Conservation (phyloP, 768 basidiomycete genomes). For the Pulveroboletus sp. region DNA sequence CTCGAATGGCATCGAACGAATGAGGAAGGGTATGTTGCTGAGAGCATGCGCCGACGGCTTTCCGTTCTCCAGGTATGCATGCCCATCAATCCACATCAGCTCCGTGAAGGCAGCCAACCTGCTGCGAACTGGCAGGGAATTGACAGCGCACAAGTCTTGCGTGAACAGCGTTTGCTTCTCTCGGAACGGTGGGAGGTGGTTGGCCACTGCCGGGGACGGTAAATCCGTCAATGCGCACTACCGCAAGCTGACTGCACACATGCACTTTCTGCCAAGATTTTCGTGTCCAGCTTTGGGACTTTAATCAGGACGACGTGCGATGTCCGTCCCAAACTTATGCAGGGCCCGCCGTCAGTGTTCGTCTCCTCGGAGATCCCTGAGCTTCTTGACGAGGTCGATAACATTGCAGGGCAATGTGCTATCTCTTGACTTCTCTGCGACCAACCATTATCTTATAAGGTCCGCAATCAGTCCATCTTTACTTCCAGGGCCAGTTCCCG, state of each 20-base stretch:
- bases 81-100: slow-evolving; percentile 2
- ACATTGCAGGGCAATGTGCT: slow-evolving; percentile 60
- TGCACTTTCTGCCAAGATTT: slow-evolving; percentile 39
- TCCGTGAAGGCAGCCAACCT: slow-evolving; percentile 1
- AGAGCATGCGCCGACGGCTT: slow-evolving; percentile 26
- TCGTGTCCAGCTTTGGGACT: slow-evolving; percentile 58
- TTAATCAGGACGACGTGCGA: slow-evolving; percentile 52
- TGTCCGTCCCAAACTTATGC: slow-evolving; percentile 38
- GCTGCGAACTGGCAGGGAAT: slow-evolving; percentile 22
- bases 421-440: slow-evolving; percentile 63
- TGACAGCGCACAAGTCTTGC: slow-evolving; percentile 52
- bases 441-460: slow-evolving; percentile 61
- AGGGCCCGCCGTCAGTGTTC: slow-evolving; percentile 39
- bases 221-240: slow-evolving; percentile 20
- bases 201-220: slow-evolving; percentile 72
- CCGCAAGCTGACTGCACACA: slow-evolving; percentile 10
- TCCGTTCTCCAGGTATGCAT: slow-evolving; percentile 32
- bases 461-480: slow-evolving; percentile 34
- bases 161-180: slow-evolving; percentile 63
- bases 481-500: slow-evolving; percentile 3
- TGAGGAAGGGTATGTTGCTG: slow-evolving; percentile 14
- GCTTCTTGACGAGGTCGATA: slow-evolving; percentile 13
- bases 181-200: slow-evolving; percentile 52
- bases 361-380: slow-evolving; percentile 26
- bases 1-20: slow-evolving; percentile 23